These are phyloP conservation scores for Gloeopeniophorella convolvens DNA, from an alignment of 768 basidiomycete genomes.

Conservation along the genomic window DNA sequence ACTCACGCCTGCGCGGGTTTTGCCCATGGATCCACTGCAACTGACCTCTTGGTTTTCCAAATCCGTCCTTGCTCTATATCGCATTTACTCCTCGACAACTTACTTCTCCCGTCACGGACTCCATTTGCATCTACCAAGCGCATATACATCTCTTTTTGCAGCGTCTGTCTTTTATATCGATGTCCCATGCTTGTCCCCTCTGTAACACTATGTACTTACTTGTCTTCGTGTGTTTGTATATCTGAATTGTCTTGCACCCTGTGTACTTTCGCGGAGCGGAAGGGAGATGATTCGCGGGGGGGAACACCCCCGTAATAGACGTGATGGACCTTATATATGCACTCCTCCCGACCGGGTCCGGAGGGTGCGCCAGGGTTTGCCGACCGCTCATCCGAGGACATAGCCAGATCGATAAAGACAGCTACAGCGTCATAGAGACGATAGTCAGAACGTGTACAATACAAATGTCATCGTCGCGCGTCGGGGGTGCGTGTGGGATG, in stretches of 20 bases:
- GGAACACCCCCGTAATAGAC: too few species aligned
- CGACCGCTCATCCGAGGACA: too few species aligned
- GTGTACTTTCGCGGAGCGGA: background rate
- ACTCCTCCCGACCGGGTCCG: too few species aligned
- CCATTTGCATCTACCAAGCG: slow-evolving; percentile 7
- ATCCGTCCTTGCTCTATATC: background rate
- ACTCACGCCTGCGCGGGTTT: background rate
- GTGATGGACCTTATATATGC: too few species aligned
- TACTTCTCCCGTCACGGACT: slow-evolving; percentile 1
- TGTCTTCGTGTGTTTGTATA: slow-evolving; percentile 8
- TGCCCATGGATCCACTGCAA: background rate
- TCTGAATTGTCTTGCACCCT: background rate
- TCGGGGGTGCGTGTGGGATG: too few species aligned
- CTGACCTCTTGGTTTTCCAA: background rate
- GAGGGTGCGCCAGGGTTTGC: too few species aligned
- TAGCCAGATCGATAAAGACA: too few species aligned
- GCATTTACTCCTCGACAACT: background rate
- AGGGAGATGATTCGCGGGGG: too few species aligned
- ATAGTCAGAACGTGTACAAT: too few species aligned
- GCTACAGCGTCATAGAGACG: too few species aligned
- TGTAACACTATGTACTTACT: slow-evolving; percentile 14
- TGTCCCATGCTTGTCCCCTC: background rate
- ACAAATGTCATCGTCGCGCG: too few species aligned
- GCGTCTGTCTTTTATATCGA: background rate
- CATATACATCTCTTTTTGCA: slow-evolving; percentile 3